Percentiles rank a stretch among this genome's conserved stretches.
These are phyloP conservation scores for Sphaerosporella brunnea DNA, from an alignment of 495 filamentous ascomycete species.

Conservation along the genomic window DNA sequence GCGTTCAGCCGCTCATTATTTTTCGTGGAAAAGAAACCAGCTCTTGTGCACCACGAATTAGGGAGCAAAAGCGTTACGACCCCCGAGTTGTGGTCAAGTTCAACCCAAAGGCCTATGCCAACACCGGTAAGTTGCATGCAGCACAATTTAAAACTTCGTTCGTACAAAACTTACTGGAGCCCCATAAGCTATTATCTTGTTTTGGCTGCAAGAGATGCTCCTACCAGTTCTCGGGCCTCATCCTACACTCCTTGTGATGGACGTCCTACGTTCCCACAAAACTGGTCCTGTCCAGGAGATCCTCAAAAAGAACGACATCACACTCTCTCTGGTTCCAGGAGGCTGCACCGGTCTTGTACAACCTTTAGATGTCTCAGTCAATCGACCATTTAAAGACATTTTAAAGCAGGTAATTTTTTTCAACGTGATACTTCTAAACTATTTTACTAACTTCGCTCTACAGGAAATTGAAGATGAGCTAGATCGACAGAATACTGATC, in stretches of 20 bases:
- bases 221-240: neutral
- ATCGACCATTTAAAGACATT: conserved; percentile 5
- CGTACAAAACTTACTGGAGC: too few relatives aligned
- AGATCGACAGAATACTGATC: neutral
- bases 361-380: conserved; percentile 7
- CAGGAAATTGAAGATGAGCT: conserved; percentile 5
- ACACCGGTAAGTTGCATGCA: neutral
- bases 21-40: neutral
- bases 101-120: conserved; percentile 3
- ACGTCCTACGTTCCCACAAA: too few relatives aligned
- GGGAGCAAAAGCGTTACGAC: neutral
- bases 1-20: too few relatives aligned
- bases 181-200: too few relatives aligned
- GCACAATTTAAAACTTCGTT: too few relatives aligned
- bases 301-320: neutral
- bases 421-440: too few relatives aligned
- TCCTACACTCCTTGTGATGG: conserved; percentile 5
- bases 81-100: too few relatives aligned
- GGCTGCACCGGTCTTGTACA: conserved; percentile 8
- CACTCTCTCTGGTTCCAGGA: neutral
- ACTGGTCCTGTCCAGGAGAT: too few relatives aligned
- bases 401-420: neutral
- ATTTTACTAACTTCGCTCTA: too few relatives aligned
- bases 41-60: neutral
- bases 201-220: too few relatives aligned